Evolutionary conservation across 1,139 yeast genomes (phyloP).

Genomic region (Hyphopichia fennica): DNA sequence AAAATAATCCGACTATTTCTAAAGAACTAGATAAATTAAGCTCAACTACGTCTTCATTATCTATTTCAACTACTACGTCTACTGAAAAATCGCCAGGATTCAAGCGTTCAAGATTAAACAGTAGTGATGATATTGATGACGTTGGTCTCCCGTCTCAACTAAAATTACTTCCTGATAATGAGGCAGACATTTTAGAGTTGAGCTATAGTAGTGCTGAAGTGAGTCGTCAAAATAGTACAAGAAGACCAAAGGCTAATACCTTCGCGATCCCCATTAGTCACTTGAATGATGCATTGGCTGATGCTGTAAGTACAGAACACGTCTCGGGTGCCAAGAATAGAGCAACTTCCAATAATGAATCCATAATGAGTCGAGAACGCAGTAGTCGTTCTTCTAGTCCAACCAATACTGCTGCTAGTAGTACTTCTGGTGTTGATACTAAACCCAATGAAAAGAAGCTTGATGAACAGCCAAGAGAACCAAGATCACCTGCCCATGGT

Average conservation of each 20-base stretch:
- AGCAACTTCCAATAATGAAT: neutral
- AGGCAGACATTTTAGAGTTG: conserved; percentile 32
- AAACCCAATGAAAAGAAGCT: neutral
- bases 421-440: neutral
- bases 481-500: neutral
- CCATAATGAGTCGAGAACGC: neutral
- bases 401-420: neutral
- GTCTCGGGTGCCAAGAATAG: neutral
- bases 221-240: conserved; percentile 36
- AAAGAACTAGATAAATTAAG: conserved; percentile 27
- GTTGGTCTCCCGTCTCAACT: conserved; percentile 56
- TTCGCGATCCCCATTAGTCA: conserved; percentile 22
- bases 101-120: conserved; percentile 14
- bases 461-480: neutral
- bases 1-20: conserved; percentile 18
- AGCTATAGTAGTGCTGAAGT: conserved; percentile 33
- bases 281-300: conserved; percentile 4
- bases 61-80: conserved; percentile 7
- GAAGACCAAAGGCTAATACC: conserved; percentile 30
- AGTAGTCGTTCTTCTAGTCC: neutral
- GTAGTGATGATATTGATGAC: conserved; percentile 10
- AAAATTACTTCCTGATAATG: conserved; percentile 44
- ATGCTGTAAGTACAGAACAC: conserved; percentile 1
- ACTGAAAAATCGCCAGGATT: conserved; percentile 7
- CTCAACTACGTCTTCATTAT: conserved; percentile 10